Evolutionary conservation across 169 alveolate species (phyloP).

Genomic region (Eimeria maxima): DNA sequence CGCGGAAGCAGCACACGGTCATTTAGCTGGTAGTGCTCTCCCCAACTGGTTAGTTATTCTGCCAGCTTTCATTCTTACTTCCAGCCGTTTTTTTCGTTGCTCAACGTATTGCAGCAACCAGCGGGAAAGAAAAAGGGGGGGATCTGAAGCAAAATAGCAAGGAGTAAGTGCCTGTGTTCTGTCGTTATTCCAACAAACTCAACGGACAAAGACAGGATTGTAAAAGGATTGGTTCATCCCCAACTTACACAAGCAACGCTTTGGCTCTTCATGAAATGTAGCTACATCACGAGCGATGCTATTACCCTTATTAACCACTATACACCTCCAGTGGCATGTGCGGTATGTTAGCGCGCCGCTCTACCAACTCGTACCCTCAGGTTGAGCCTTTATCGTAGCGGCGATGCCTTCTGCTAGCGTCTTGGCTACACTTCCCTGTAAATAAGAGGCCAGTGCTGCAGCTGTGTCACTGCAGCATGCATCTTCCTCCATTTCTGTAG

Average conservation of each 20-base stretch:
- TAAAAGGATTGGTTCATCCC: background rate
- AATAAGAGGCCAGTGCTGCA: conserved; percentile 2
- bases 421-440: conserved; percentile 42
- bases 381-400: conserved; percentile 52
- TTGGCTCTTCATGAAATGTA: too few species aligned
- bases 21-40: background rate
- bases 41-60: background rate
- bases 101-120: conserved; percentile 62
- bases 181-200: background rate
- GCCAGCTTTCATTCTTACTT: background rate
- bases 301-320: too few species aligned
- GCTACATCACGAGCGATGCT: too few species aligned
- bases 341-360: background rate
- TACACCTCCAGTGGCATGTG: background rate
- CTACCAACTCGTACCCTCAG: conserved; percentile 9
- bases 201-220: background rate
- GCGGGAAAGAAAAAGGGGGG: conserved; percentile 59
- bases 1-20: background rate
- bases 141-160: background rate
- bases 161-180: too few species aligned
- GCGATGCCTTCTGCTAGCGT: conserved; percentile 63
- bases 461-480: background rate
- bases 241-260: too few species aligned
- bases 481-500: background rate
- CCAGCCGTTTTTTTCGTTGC: background rate